Base-by-base conservation (phyloP, 2,329 filamentous ascomycete genomes). In the Chlorencoelia australis region DNA sequence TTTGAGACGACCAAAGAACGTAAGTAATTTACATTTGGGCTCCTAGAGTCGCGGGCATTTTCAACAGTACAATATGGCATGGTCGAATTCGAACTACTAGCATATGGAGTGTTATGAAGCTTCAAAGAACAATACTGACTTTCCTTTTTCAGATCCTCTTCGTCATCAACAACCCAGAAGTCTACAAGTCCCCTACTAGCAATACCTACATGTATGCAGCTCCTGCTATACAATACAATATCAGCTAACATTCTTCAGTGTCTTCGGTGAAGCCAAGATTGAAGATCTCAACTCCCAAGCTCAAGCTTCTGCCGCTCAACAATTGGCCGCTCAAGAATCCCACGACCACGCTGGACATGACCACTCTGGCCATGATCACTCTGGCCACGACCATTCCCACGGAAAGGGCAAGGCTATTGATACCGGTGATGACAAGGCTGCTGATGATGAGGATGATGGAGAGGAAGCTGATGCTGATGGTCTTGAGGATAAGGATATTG, bases 261-360 rank as follows among this genome's bases (percentile, higher is more conserved):
- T 96, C 67, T 98, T 98, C 63, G 91, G 91, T 65, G 93, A 98
- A 75, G 91, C 93, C 62, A 98, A 98, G 84, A 96, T 98, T 52
- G 91, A 98, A 78, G 93, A 98, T 68, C 75, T 96, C 59, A 98
- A 96, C 81, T 93, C 91, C 57, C 85, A 89, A 62, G 89, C 89
- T 58, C 91, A 96, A 73, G 85, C 89, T 57, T 86, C 84, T 53
- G 91, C 91, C 56, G 89, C 89, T 55, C 85, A 93, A 69, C 88
- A 95, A 71, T 84, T 98, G 55, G 87, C 87, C 56, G 79, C 79
- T 49, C 73, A 75, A 57, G 80, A 78, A 54, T 60, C 61, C 40
- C 52, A 57, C 45, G 55, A 58, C 40, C 54, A 57, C 44, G 73
- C 73, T 44, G 68, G 69, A 52, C 66, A 69, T 52, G 68, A 67